Evolutionary conservation across 192 early-diverging fungal species (phyloP).

Genomic region (Dissophora ornata): DNA sequence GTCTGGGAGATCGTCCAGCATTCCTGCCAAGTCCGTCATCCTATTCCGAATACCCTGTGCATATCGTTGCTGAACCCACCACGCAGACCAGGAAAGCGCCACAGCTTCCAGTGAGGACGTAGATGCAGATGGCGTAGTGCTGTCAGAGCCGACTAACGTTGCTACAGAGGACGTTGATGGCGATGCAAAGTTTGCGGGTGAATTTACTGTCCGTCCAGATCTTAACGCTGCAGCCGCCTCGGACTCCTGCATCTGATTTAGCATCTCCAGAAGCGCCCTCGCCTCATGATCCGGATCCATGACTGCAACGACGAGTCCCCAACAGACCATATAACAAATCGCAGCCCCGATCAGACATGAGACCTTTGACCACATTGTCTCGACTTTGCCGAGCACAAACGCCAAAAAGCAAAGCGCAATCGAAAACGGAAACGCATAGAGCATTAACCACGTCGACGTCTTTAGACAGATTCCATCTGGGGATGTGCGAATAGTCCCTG

Average conservation of each 20-base stretch:
- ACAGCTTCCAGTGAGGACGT: neutral
- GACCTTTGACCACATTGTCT: constrained; percentile 43
- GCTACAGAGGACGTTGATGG: neutral
- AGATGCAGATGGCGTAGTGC: too few species aligned
- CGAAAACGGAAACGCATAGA: constrained; percentile 44
- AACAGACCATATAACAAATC: constrained; percentile 51
- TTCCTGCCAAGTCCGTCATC: constrained; percentile 23
- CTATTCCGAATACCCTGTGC: constrained; percentile 18
- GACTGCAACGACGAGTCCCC: constrained; percentile 32
- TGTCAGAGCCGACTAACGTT: too few species aligned
- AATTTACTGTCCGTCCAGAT: neutral
- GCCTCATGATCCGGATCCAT: constrained; percentile 40
- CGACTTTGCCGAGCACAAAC: constrained; percentile 37
- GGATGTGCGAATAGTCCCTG: constrained; percentile 25
- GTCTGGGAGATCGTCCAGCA: constrained; percentile 31
- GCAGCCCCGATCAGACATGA: constrained; percentile 48
- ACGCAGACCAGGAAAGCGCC: neutral
- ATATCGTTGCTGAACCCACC: constrained; percentile 16
- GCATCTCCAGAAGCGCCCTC: constrained; percentile 10
- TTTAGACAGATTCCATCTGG: constrained; percentile 27
- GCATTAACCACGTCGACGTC: constrained; percentile 43
- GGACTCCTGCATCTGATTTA: constrained; percentile 4
- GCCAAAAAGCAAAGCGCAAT: constrained; percentile 33
- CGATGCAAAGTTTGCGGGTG: neutral
- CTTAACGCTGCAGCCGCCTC: too few species aligned